Evolutionary conservation across 2,329 filamentous ascomycete genomes (phyloP), one percentile per base, ranked within the genome.

Genomic region (Ilyonectria robusta): DNA sequence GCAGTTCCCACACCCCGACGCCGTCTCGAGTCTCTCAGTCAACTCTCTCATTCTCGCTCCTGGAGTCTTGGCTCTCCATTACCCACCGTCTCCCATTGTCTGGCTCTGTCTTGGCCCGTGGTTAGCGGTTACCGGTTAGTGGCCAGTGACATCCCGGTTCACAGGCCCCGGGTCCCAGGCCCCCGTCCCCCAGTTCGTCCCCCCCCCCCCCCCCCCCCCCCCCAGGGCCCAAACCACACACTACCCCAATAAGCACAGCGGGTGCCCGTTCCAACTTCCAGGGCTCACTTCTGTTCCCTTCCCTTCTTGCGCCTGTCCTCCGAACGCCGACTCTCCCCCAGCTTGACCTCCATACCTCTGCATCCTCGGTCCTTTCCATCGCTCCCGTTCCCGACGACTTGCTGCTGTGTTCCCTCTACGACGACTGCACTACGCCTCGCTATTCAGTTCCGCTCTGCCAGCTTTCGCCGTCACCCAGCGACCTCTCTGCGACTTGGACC

Each of bases 131-230:
- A 23, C 1, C 21, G 21, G n/a, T 19, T 50, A 23, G 51, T 26
- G 62, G 62, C 33, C 62, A 56, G 57, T 60, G 62, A 60, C 62
- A 65, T 37, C 62, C 62, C 29, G 26, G 62, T 44, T 29, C 42
- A n/a, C 57, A 59, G 51, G 50, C 33, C 57, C 56, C 55, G 33
- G 62, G 54, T 23, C 17, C 42, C 42, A 37, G 40, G 9, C 31
- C 56, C 62, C 62, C 47, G 55, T n/a, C 26, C 46, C 57, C 33
- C 31, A 59, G 29, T 48, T 11, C 50, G n/a, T 21, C 33, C 54
- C 48, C 55, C 47, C 31, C 37, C 55, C 47, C 31, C 37, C 55
- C 47, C 31, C 37, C 33, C 54, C 48, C 33, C 54, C 48, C 55
- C 47, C 31, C 37, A 40, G 5, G 26, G 26, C 26, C 26, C 26